Evolutionary conservation across 192 early-diverging fungal genomes (phyloP), one percentile per base, ranked within the genome.

Genomic region (Linnemannia elongata): DNA sequence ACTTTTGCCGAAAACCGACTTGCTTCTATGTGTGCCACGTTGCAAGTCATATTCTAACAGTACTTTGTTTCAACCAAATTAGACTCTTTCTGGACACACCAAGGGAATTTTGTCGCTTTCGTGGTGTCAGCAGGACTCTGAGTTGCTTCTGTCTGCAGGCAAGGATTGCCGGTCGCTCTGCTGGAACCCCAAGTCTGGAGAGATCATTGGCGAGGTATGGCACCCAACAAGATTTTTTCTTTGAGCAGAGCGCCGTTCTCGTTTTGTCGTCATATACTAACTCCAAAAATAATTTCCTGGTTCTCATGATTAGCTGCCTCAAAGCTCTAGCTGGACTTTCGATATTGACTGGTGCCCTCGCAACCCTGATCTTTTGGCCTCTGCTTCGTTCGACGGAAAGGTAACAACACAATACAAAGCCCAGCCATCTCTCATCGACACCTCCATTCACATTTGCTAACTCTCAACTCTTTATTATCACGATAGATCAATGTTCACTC

Each of bases 81-180:
- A 89, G 91, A 92, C 91, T 22, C 88, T 99, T 47, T 75, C 91
- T 6, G 98, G 98, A 33, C 98, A 99, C 88, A 90, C 93, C 41
- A 96, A 97, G 82, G 97, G 98, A 42, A 92, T 99, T 60, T 92
- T 99, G 75, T 96, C 97, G 49, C 83, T 99, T 47, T 94, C 97
- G 13, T 99, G 98, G 98, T 98, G 97, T 90, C 92, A 94, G 63
- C 97, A 97, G 83, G 98, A 99, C 87, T 91, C 96, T 1, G 97
- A 98, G 73, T 89, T 99, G 49, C 90, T 99, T 44, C 89, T 99
- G n/a, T 95, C 95, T 30, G 95, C 96, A 88, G 97, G 97, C 78
- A 99, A 99, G 88, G 98, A 99, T 84, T 97, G 96, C 89, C 91
- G 96, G 60, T 97, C 97, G 0, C 91, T 99, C 35, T 96, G 96